Conservation (phyloP, 1,139 yeast species). For the Yamadazyma pseudoaaseri region DNA sequence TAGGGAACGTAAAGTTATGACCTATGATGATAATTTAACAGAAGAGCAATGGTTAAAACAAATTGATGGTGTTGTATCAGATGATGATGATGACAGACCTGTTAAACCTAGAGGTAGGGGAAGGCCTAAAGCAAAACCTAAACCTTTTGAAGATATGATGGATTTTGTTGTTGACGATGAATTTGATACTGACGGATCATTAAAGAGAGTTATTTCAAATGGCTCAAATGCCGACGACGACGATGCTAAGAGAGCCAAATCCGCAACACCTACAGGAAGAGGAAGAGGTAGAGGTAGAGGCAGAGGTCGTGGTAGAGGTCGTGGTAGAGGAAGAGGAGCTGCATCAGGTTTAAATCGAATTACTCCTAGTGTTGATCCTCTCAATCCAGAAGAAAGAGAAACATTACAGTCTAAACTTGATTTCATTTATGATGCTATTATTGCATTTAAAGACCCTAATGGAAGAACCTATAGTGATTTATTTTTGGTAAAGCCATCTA, state of each 20-base stretch:
- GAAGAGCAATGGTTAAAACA: slow-evolving; percentile 78
- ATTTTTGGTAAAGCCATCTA: slow-evolving; percentile 69
- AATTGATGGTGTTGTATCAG: slow-evolving; percentile 49
- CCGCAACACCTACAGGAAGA: slow-evolving; percentile 24
- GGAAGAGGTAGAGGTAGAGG: slow-evolving; percentile 16
- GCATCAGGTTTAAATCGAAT: slow-evolving; percentile 30
- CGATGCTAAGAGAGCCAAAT: slow-evolving; percentile 26
- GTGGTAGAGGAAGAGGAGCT: slow-evolving; percentile 25
- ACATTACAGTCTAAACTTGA: slow-evolving; percentile 41
- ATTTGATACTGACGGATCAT: slow-evolving; percentile 11
- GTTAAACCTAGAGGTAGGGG: slow-evolving; percentile 24
- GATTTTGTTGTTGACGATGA: slow-evolving; percentile 16
- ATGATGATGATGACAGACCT: slow-evolving; percentile 29
- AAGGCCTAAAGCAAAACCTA: slow-evolving; percentile 26
- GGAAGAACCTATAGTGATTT: slow-evolving; percentile 53
- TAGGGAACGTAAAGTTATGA: slow-evolving; percentile 60
- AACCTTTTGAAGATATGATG: slow-evolving; percentile 15
- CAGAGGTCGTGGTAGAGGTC: slow-evolving; percentile 22
- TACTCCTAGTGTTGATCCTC: slow-evolving; percentile 39
- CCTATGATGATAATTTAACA: slow-evolving; percentile 67
- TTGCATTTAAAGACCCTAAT: slow-evolving; percentile 43
- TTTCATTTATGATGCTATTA: slow-evolving; percentile 43
- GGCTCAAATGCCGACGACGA: slow-evolving; percentile 7
- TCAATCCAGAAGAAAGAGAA: slow-evolving; percentile 41
- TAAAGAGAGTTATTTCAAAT: slow-evolving; percentile 12